Percentiles rank a stretch among this genome's conserved stretches.
Evolutionary conservation across 1,284 basidiomycete species (phyloP).

Genomic region (Ustilago xerochloae): DNA sequence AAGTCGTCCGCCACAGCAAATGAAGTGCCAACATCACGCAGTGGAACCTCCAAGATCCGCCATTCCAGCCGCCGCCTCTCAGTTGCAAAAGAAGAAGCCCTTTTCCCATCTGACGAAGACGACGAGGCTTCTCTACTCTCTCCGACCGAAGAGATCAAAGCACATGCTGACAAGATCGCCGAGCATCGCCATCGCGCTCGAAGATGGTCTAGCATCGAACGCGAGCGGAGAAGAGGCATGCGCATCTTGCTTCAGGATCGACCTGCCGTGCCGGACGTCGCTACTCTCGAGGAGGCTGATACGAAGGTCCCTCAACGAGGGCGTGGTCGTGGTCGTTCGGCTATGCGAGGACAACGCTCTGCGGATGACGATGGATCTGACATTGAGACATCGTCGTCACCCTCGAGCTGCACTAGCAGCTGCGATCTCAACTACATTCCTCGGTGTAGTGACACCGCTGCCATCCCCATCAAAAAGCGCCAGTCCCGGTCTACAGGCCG

Average conservation of each 20-base stretch:
- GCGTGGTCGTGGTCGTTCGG: slow-evolving; percentile 7
- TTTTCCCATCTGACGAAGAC: slow-evolving; percentile 50
- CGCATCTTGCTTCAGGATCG: slow-evolving; percentile 40
- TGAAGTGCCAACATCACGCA: neutral
- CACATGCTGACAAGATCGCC: neutral
- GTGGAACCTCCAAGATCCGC: neutral
- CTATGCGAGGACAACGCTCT: neutral
- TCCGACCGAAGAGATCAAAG: slow-evolving; percentile 13
- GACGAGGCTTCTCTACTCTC: slow-evolving; percentile 33
- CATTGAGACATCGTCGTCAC: slow-evolving; percentile 16
- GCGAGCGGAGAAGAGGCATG: slow-evolving; percentile 46
- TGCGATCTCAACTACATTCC: slow-evolving; percentile 27
- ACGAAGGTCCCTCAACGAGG: neutral
- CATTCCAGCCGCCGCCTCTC: slow-evolving; percentile 19
- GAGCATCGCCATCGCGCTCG: slow-evolving; percentile 16
- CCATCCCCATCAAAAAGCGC: slow-evolving; percentile 28
- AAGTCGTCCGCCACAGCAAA: neutral
- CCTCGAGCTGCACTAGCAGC: slow-evolving; percentile 38
- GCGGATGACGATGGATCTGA: slow-evolving; percentile 29
- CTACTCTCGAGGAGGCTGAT: neutral
- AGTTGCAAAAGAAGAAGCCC: slow-evolving; percentile 26
- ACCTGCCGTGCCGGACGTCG: neutral
- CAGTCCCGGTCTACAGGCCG: slow-evolving; percentile 6
- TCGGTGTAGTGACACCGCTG: slow-evolving; percentile 3
- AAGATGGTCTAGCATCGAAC: slow-evolving; percentile 50